Evolutionary conservation across 164 flowering plant genomes (phyloP), one percentile per base, ranked within the genome.

Genomic region (Magnolia changhungtana): DNA sequence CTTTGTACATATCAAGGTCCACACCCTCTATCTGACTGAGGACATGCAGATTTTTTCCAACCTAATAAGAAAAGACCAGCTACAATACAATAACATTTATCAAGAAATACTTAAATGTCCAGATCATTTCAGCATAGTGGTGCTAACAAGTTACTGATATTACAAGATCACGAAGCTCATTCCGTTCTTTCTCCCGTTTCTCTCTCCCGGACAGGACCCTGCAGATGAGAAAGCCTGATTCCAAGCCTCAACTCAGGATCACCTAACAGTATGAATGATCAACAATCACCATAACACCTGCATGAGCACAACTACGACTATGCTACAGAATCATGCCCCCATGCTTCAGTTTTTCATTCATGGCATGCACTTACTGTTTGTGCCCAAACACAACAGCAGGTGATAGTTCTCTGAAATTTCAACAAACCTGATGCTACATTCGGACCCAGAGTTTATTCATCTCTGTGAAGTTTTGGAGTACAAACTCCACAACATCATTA

Each of bases 101-200:
- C 18, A 69, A 67, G 72, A 13, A 59, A 31, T 52, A 67, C 8
- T 52, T 73, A 64, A 67, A 69, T 37, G 71, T 6, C 67, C 72
- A 50, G 23, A 76, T 66, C 63, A 71, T n/a, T 45, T 24, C 45
- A 67, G 66, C 19, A 66, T 31, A 82, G 69, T 37, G 72, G 76
- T 73, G 65, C 24, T 59, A 78, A 86, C 76, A 78, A 78, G 75
- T 69, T 74, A 75, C 23, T 72, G 85, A 71, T 27, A 85, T 89
- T 92, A 96, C 99, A 79, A 96, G 99, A 90, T 96, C 99, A 50
- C 98, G 96, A 69, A 96, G 98, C 87, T 93, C 99, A 80, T 83
- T 93, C 89, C 99, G 89, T 83, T 96, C 99, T 76, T 94, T 96
- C 84, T 96, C 98, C 82, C 90, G 91, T 79, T 89, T 96, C 85